Percentiles rank a stretch among this genome's conserved stretches.
Evolutionary conservation across 148 eudicot species (phyloP).

Genomic region (Polygonum aviculare): DNA sequence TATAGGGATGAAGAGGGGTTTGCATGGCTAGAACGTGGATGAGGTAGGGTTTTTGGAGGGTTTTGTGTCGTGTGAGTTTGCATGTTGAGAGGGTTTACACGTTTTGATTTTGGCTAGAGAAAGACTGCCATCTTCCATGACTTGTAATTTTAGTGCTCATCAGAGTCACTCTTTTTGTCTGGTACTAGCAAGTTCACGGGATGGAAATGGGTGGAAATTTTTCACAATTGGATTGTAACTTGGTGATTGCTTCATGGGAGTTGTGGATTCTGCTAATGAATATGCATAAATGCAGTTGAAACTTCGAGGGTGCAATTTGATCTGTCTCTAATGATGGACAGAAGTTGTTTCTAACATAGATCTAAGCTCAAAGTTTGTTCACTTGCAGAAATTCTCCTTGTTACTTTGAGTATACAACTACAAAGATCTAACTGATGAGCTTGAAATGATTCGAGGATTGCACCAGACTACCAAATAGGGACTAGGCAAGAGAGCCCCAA

Average conservation of each 20-base stretch:
- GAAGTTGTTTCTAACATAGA: no score
- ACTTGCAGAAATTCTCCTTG: no score
- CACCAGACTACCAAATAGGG: no score
- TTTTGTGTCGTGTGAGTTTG: slow-evolving; percentile 14
- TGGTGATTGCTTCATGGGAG: neutral
- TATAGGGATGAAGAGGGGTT: neutral
- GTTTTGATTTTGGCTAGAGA: neutral
- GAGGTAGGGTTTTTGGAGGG: neutral
- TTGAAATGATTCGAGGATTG: no score
- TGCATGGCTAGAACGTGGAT: slow-evolving; percentile 22
- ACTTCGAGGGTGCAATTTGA: neutral
- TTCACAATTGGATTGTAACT: no score
- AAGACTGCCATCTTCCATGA: neutral
- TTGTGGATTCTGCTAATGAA: neutral
- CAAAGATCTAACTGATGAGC: no score
- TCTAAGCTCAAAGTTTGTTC: no score
- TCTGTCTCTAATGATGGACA: no score
- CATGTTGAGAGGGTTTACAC: slow-evolving; percentile 19
- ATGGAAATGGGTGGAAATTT: neutral
- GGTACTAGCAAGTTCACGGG: neutral
- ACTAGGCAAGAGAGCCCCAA: no score
- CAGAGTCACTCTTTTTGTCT: neutral
- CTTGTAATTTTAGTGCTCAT: neutral
- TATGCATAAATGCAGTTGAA: no score
- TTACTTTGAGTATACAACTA: no score